Base-by-base conservation (phyloP, 345 rosid genomes). In the Diplotaxis tenuifolia region DNA sequence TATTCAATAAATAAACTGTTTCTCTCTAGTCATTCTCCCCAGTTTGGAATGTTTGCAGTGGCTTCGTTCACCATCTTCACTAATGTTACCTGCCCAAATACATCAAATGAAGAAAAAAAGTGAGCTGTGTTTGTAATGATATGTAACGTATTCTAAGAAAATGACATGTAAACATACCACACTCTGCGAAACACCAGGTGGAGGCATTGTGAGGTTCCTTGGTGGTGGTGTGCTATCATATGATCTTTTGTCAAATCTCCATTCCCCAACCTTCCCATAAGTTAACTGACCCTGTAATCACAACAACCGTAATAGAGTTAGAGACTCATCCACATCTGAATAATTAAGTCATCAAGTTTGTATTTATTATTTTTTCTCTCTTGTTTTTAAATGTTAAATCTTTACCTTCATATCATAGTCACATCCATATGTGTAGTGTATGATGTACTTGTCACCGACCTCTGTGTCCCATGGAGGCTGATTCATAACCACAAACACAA, bases 401-500 rank as follows among this genome's bases (percentile, higher is more conserved):
- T 14, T 73, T 83, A 95, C 99, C 97, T 95, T 81, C 98, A 90
- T 73, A 67, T 90, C 86, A 70, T 78, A 95, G 83, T 92, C 98
- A 66, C 98, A 95, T 74, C 99, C 99, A 18, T 92, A 95, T 23
- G 98, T 95, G 78, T 86, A 96, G 79, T 96, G 99, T 66, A 96
- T 90, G 73, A 96, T 92, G 84, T 81, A 88, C 87, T 90, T 92
- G 65, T 84, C 78, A 53, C 91, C 93, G 32, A 92, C 25, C 79
- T 88, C 93, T 70, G 85, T 96, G 79, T 92, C 98, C 99, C 99
- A 96, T 47, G 99, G 99, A 66, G 99, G 99, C 99, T 96, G 84
- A 70, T 53, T 67, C 52, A 79, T 40, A 63, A 81, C 80, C 63
- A 53, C 75, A n/a, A 77, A 76, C 67, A 75, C 61, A 70, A 55